These are phyloP conservation scores for Aspergillus calidoustus DNA, from an alignment of 2,329 filamentous ascomycete genomes.

Conservation along the genomic window DNA sequence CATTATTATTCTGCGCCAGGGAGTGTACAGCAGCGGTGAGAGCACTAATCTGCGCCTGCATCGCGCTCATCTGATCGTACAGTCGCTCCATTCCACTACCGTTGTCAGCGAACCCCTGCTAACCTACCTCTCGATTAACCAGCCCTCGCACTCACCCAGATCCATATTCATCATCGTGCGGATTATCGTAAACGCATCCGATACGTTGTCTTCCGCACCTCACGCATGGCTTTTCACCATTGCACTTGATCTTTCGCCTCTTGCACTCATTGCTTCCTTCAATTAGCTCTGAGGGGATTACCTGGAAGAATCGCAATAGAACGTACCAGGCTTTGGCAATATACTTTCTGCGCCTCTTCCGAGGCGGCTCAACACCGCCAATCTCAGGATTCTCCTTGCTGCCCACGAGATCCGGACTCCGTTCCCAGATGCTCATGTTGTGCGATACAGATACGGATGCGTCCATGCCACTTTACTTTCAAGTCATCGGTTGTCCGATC, in stretches of 20 bases:
- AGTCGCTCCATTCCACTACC: constrained; percentile 28
- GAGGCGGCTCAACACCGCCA: constrained; percentile 34
- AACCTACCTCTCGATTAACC: neutral
- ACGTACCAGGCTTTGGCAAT: constrained; percentile 66
- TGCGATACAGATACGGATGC: neutral
- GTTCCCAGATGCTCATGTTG: neutral
- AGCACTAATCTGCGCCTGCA: constrained; percentile 72
- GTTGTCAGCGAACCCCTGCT: neutral
- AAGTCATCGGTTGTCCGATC: neutral
- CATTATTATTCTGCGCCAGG: constrained; percentile 55
- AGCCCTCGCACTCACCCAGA: neutral
- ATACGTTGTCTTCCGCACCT: constrained; percentile 56
- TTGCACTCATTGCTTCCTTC: constrained; percentile 63
- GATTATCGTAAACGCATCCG: constrained; percentile 55
- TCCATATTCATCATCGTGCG: constrained; percentile 59
- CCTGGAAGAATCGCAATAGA: neutral
- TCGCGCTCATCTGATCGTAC: constrained; percentile 36
- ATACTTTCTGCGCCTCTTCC: constrained; percentile 66
- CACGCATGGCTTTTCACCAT: constrained; percentile 65
- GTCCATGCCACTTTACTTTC: constrained; percentile 13
- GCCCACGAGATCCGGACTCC: neutral
- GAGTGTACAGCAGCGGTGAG: constrained; percentile 73
- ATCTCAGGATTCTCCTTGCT: neutral
- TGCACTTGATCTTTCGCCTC: constrained; percentile 69
- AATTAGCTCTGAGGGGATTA: neutral